Evolutionary conservation across 2,329 filamentous ascomycete genomes (phyloP).

Genomic region (Penicillium sp.): DNA sequence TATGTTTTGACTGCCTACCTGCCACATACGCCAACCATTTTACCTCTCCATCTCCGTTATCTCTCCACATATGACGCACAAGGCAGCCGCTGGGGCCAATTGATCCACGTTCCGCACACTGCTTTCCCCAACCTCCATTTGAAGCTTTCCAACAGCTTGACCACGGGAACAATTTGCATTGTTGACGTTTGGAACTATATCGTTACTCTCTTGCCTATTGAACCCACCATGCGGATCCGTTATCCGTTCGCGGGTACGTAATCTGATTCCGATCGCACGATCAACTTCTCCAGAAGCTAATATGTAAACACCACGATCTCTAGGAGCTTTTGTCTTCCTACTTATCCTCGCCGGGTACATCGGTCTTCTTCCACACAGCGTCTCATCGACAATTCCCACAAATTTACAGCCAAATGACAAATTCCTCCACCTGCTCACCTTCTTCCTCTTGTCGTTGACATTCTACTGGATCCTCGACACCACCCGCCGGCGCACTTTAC

Average conservation of each 20-base stretch:
- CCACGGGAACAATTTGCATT: neutral
- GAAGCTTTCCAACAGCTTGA: neutral
- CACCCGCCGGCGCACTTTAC: slow-evolving; percentile 76
- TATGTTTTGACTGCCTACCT: neutral
- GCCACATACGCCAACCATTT: neutral
- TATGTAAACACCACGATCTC: slow-evolving; percentile 6
- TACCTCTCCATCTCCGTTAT: neutral
- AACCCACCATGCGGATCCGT: slow-evolving; percentile 73
- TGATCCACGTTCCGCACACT: slow-evolving; percentile 16
- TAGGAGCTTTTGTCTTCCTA: slow-evolving; percentile 67
- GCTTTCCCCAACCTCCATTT: neutral
- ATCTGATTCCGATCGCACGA: slow-evolving; percentile 1
- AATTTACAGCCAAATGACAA: slow-evolving; percentile 78
- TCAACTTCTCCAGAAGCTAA: slow-evolving; percentile 14
- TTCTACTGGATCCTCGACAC: slow-evolving; percentile 99
- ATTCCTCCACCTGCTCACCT: slow-evolving; percentile 78
- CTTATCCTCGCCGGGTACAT: slow-evolving; percentile 75
- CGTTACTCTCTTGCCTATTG: neutral
- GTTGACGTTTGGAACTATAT: neutral
- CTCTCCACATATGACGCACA: slow-evolving; percentile 31
- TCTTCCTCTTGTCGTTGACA: slow-evolving; percentile 77
- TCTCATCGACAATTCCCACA: slow-evolving; percentile 39
- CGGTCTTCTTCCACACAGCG: slow-evolving; percentile 64
- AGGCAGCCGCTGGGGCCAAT: slow-evolving; percentile 20
- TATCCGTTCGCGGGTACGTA: slow-evolving; percentile 81